phyloP scores from a whole-genome alignment of 2,329 filamentous ascomycete species.

The Sphaerulina musiva region DNA sequence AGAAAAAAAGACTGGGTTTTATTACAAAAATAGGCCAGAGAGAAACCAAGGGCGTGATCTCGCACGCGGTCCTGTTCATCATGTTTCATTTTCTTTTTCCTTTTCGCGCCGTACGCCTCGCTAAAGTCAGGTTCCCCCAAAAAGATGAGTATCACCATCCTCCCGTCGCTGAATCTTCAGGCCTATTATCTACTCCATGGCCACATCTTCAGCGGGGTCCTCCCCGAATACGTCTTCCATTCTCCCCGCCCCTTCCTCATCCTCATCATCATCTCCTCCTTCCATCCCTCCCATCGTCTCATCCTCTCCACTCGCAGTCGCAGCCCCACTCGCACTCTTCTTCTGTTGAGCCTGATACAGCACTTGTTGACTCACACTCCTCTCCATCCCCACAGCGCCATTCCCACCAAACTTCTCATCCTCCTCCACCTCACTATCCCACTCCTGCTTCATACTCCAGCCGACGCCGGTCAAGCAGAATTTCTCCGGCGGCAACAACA shows the following conservation, averaged over 20 bases:
- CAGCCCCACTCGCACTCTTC: conserved; percentile 1
- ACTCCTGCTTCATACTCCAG: conserved; percentile 53
- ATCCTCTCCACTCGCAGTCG: conserved; percentile 19
- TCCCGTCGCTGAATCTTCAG: conserved; percentile 20
- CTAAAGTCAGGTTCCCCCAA: conserved; percentile 4
- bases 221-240: conserved; percentile 43
- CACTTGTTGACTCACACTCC: conserved; percentile 18
- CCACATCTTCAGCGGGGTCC: conserved; percentile 24
- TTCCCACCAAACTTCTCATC: conserved; percentile 37
- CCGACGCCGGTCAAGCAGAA: conserved; percentile 54
- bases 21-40: too few species aligned
- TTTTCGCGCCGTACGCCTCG: conserved; percentile 10
- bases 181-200: conserved; percentile 29
- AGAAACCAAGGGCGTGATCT: too few species aligned
- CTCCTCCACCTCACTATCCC: conserved; percentile 49
- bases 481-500: conserved; percentile 56
- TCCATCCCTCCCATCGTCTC: conserved; percentile 40
- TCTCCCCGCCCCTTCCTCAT: conserved; percentile 33
- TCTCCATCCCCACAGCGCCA: conserved; percentile 31
- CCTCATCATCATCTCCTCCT: conserved; percentile 32
- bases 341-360: conserved; percentile 4
- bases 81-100: too few species aligned
- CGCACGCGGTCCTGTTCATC: conserved; percentile 24
- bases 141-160: background rate
- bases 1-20: too few species aligned